phyloP scores from a whole-genome alignment of 805 yeast genomes.

The Ogataea ramenticola region DNA sequence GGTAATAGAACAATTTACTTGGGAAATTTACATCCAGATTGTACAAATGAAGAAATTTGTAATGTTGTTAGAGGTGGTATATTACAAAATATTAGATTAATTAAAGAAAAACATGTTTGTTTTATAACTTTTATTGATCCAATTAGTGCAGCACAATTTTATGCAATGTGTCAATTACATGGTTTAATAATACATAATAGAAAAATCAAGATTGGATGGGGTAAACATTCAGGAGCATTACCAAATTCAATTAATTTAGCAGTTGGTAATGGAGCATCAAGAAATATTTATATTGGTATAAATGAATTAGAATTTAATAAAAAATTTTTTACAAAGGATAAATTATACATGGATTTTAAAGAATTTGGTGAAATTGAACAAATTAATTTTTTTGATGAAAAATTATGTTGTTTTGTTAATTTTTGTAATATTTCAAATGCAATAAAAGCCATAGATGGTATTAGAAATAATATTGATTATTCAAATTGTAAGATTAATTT shows the following conservation, averaged over 20 bases:
- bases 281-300: slow-evolving; percentile 84
- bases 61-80: slow-evolving; percentile 95
- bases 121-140: slow-evolving; percentile 95
- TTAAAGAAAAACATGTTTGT: slow-evolving; percentile 84
- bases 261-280: slow-evolving; percentile 87
- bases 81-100: slow-evolving; percentile 71
- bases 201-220: slow-evolving; percentile 94
- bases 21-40: slow-evolving; percentile 84
- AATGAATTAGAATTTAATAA: slow-evolving; percentile 26
- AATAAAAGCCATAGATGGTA: slow-evolving; percentile 86
- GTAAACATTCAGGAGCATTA: slow-evolving; percentile 90
- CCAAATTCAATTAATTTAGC: slow-evolving; percentile 83
- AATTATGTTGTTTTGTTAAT: slow-evolving; percentile 85
- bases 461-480: slow-evolving; percentile 67
- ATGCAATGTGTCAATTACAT: slow-evolving; percentile 86
- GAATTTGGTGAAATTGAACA: slow-evolving; percentile 94
- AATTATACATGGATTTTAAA: slow-evolving; percentile 65
- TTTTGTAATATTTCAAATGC: slow-evolving; percentile 89
- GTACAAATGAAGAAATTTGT: slow-evolving; percentile 88
- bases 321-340: slow-evolving; percentile 26
- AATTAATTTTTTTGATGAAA: slow-evolving; percentile 76
- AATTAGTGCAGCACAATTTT: slow-evolving; percentile 95
- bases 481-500: slow-evolving; percentile 74
- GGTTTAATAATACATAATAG: slow-evolving; percentile 83
- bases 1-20: slow-evolving; percentile 92